Base-by-base conservation (phyloP, 2,329 filamentous ascomycete species). In the Ophiostoma tasmaniense region DNA sequence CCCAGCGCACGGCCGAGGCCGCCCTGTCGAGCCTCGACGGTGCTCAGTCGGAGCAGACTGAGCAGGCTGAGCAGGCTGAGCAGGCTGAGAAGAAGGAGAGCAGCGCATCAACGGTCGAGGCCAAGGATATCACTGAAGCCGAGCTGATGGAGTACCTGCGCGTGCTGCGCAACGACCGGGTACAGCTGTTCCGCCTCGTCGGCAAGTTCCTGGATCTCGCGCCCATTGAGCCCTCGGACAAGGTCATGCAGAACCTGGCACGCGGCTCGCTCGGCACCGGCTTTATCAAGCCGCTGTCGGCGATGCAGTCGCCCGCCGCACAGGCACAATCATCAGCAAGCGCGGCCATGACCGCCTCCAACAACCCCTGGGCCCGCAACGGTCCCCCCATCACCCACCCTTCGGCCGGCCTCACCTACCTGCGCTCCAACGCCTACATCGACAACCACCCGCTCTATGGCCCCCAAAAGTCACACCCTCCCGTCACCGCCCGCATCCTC, bases 401-500 rank as follows among this genome's bases (percentile, higher is more conserved):
- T 3, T 89, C 86, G 17, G 87, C 84, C 39, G 86, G 86, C 70
- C 79, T 89, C 67, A 87, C 85, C 68, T 89, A 89, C 76, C 78
- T 88, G 69, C 83, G 86, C 67, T 86, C 85, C 1, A 77, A 77
- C 50, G 80, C 82, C 52, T 85, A 80, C 76, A 77, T 85, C 73
- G 82, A 86, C 70, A 88, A 88, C 76, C 85, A 89, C 75, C 83
- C 86, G 1, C 73, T 87, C 28, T 87, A 88, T 73, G 86, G 86
- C 1, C 86, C 87, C 11, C 86, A 87, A 75, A 79, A 75, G 67
- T 72, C 79, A 33, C 82, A 82, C 71, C 73, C 81, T 5, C 82
- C 85, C 5, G 78, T 83, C n/a, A 74, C 81, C 73, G 80, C 82
- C 20, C 81, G 86, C 71, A 77, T 89, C 22, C 72, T 88, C 20